Conservation (phyloP, 345 rosid genomes). For the Murraya koenigii region DNA sequence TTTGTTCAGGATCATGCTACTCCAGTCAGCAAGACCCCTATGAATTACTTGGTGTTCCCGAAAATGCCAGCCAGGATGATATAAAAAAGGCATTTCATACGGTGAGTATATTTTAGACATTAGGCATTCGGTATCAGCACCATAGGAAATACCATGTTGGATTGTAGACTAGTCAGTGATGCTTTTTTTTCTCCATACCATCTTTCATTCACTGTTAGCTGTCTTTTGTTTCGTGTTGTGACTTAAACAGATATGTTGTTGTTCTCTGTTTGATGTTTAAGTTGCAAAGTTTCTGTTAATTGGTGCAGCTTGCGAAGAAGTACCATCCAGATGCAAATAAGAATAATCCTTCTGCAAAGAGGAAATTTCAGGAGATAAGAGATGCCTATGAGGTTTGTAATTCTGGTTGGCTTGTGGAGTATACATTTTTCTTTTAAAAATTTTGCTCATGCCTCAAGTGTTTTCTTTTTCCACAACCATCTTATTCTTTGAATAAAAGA, state of each 20-base stretch:
- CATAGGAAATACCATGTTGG: background rate
- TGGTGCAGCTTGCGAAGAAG: conserved; percentile 85
- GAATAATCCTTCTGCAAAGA: conserved; percentile 81
- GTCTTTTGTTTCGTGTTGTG: background rate
- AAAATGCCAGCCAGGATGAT: conserved; percentile 69
- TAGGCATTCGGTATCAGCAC: background rate
- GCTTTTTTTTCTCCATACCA: background rate
- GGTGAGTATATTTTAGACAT: conserved; percentile 35
- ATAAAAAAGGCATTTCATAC: conserved; percentile 77
- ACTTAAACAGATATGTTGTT: background rate
- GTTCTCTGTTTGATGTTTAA: conserved; percentile 1
- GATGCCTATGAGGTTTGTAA: conserved; percentile 78
- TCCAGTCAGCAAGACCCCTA: conserved; percentile 53
- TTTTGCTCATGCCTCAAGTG: background rate
- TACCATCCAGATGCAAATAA: conserved; percentile 92
- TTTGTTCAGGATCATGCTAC: conserved; percentile 37
- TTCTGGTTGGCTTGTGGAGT: conserved; percentile 1
- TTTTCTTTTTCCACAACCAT: background rate
- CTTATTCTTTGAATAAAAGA: background rate
- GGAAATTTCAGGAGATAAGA: conserved; percentile 80
- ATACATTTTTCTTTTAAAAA: background rate
- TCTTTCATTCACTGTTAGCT: background rate
- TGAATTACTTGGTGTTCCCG: conserved; percentile 74
- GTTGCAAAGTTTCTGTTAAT: conserved; percentile 3
- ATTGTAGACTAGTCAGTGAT: background rate